Evolutionary conservation across 75 land plant species (phyloP).

Genomic region (Chamaecyparis obtusa): DNA sequence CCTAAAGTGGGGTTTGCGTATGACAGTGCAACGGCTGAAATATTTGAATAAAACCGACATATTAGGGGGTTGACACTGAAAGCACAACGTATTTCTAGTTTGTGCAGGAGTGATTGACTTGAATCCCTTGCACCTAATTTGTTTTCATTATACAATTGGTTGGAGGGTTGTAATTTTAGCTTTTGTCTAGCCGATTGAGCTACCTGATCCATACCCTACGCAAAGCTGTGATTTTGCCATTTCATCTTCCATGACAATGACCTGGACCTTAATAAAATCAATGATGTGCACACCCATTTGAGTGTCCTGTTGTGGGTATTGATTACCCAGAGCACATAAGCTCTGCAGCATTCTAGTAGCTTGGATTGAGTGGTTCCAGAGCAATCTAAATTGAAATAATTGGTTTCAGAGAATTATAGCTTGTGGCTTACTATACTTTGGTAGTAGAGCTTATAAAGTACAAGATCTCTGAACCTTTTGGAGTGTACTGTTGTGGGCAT

Average conservation of each 20-base stretch:
- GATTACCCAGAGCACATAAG: not conserved
- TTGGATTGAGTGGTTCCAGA: not conserved
- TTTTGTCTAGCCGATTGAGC: not conserved
- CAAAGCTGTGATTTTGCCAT: not conserved
- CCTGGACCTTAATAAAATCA: not conserved
- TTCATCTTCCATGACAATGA: not conserved
- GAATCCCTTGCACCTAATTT: not conserved
- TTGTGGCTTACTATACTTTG: not conserved
- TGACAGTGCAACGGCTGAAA: constrained; percentile 7
- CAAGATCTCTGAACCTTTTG: not conserved
- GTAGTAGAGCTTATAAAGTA: not conserved
- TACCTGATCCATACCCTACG: not conserved
- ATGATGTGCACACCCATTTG: not conserved
- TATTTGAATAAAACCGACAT: not conserved
- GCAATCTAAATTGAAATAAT: not conserved
- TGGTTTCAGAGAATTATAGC: not conserved
- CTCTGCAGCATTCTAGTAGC: not conserved
- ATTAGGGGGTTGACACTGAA: not conserved
- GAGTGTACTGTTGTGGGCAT: not conserved
- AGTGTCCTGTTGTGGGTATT: not conserved
- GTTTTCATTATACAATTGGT: not conserved
- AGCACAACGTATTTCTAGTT: not conserved
- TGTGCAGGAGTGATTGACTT: not conserved
- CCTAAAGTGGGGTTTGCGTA: not conserved
- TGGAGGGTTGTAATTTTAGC: not conserved